These are phyloP conservation scores for Arthroderma sp. DNA, from an alignment of 2,329 filamentous ascomycete genomes.

Conservation along the genomic window DNA sequence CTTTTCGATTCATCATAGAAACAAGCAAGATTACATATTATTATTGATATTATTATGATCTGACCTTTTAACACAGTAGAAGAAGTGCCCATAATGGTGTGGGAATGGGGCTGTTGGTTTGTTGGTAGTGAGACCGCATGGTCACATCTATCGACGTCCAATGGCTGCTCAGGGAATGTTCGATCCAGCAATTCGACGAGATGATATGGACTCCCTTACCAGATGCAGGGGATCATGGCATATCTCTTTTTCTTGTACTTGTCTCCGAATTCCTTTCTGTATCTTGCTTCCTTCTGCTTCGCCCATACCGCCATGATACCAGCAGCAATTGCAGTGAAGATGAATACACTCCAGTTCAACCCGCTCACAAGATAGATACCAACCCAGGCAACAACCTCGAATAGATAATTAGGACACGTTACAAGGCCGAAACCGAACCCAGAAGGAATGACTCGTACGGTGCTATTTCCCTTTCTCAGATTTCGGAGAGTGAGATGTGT, in stretches of 20 bases:
- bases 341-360: conserved; percentile 55
- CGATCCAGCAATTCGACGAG: too few relatives aligned
- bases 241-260: conserved; percentile 92
- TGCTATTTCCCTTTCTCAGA: conserved; percentile 65
- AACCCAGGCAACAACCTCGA: conserved; percentile 75
- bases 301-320: conserved; percentile 80
- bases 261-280: conserved; percentile 80
- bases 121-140: too few relatives aligned
- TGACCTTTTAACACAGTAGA: too few relatives aligned
- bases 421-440: conserved; percentile 77
- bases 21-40: too few relatives aligned
- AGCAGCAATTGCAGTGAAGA: conserved; percentile 63
- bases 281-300: conserved; percentile 78
- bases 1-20: too few relatives aligned
- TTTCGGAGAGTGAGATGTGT: conserved; percentile 67
- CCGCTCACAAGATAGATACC: conserved; percentile 69
- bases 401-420: conserved; percentile 96
- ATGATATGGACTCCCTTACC: conserved; percentile 32
- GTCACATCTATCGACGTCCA: too few relatives aligned
- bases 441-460: conserved; percentile 73
- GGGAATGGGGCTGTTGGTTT: too few relatives aligned
- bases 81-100: too few relatives aligned
- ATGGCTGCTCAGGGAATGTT: too few relatives aligned
- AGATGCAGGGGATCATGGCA: conserved; percentile 65
- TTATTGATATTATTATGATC: too few relatives aligned